Percentiles rank a stretch among this genome's conserved stretches.
Evolutionary conservation across 352 stramenopile species (phyloP).

Genomic region (Phytophthora hybrid): DNA sequence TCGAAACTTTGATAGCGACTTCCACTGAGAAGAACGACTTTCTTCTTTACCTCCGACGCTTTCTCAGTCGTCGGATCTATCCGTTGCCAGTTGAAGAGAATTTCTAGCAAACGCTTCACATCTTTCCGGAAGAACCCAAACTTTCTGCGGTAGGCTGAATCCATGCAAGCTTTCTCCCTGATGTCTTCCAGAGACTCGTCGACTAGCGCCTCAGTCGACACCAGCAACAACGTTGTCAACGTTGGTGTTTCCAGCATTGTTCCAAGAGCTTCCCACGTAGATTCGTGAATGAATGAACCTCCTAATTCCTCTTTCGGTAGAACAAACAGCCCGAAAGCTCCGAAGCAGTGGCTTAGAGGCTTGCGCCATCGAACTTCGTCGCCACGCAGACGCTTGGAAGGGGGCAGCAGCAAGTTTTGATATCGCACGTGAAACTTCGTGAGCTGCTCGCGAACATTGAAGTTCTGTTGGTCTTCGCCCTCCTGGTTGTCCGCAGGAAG

Average conservation of each 20-base stretch:
- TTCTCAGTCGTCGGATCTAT: neutral
- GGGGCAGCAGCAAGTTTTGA: slow-evolving; percentile 58
- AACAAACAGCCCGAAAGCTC: slow-evolving; percentile 61
- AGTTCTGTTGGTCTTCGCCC: slow-evolving; percentile 27
- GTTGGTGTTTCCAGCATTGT: slow-evolving; percentile 47
- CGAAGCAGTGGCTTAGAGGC: slow-evolving; percentile 49
- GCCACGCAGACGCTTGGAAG: slow-evolving; percentile 44
- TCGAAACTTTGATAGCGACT: slow-evolving; percentile 45
- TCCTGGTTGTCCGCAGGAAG: slow-evolving; percentile 24
- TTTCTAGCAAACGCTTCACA: slow-evolving; percentile 40
- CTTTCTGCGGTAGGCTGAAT: slow-evolving; percentile 38
- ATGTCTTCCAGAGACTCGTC: slow-evolving; percentile 62
- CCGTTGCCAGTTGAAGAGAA: slow-evolving; percentile 57
- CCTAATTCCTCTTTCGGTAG: slow-evolving; percentile 36
- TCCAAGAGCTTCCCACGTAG: slow-evolving; percentile 42
- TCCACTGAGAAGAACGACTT: slow-evolving; percentile 51
- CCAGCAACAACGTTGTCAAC: slow-evolving; percentile 46
- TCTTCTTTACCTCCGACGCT: slow-evolving; percentile 10
- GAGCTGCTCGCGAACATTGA: slow-evolving; percentile 33
- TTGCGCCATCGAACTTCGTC: slow-evolving; percentile 24
- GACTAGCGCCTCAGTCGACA: slow-evolving; percentile 46
- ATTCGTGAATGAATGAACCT: slow-evolving; percentile 23
- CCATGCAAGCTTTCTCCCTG: slow-evolving; percentile 51
- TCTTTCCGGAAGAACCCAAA: slow-evolving; percentile 60
- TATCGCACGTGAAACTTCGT: slow-evolving; percentile 54